Conservation (phyloP, 805 yeast genomes). For the Naumovozyma baii region DNA sequence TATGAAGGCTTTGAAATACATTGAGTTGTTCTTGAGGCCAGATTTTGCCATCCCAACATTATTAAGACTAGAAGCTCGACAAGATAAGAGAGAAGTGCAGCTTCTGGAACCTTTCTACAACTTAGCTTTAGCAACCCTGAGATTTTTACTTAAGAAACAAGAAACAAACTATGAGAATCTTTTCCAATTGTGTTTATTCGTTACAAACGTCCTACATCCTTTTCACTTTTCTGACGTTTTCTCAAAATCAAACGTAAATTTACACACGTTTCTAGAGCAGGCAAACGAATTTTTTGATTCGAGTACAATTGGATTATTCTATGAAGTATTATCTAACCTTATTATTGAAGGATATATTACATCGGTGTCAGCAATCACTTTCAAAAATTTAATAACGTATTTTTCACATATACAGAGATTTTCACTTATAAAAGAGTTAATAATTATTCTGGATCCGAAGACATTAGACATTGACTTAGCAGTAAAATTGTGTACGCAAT, state of each 20-base stretch:
- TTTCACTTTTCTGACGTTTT: constrained; percentile 1
- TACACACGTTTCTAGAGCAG: constrained; percentile 1
- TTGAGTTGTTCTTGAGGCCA: constrained; percentile 13
- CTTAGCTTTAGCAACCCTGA: constrained; percentile 23
- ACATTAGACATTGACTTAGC: constrained; percentile 74
- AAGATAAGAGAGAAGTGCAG: constrained; percentile 15
- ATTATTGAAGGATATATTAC: constrained; percentile 39
- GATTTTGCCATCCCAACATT: constrained; percentile 12
- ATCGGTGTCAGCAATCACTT: constrained; percentile 50
- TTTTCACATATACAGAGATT: constrained; percentile 36
- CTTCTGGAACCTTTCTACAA: constrained; percentile 24
- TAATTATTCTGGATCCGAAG: constrained; percentile 58
- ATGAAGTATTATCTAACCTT: constrained; percentile 43
- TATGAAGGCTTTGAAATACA: constrained; percentile 19
- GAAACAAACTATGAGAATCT: constrained; percentile 12
- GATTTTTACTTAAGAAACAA: constrained; percentile 14
- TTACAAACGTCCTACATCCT: constrained; percentile 4
- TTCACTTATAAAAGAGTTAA: constrained; percentile 50
- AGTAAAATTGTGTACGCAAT: constrained; percentile 46
- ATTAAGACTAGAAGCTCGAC: constrained; percentile 10
- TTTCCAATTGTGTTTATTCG: constrained; percentile 7
- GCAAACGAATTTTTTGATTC: constrained; percentile 8
- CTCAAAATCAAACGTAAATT: not conserved
- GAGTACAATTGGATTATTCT: constrained; percentile 34
- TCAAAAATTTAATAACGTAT: constrained; percentile 50